Base-by-base conservation (phyloP, 2,329 filamentous ascomycete genomes). In the Ustilaginoidea virens region DNA sequence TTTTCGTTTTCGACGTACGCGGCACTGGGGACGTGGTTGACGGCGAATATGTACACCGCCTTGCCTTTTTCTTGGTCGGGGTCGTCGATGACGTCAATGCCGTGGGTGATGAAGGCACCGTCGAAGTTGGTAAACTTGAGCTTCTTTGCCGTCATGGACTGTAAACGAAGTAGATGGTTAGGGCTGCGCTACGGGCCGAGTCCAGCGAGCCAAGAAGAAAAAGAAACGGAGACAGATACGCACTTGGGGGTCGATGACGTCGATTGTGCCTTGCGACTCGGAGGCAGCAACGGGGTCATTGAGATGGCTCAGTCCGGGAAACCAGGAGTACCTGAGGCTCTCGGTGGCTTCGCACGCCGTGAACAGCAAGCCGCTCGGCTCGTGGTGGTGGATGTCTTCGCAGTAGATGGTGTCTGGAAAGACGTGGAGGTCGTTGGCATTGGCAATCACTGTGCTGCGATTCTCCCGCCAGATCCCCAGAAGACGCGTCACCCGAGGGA, bases 301-400 rank as follows among this genome's bases (percentile, higher is more conserved):
- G 14, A 66, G 54, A 36, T 45, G 51, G 5, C 30, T 53, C 16
- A 65, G 43, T 0, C 55, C 53, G 7, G 63, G 71, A 35, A 69
- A 73, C 66, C 66, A 73, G 3, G 43, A 39, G 24, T 59, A 60
- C 0, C 68, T 51, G 0, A 48, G 48, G 0, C 42, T 38, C 4
- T 44, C 38, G 1, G 48, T 42, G 20, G 62, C 63, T 25, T 69
- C 60, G 36, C 70, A 76, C 0, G 69, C 68, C 0, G 66, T 61
- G 39, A 71, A 75, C 1, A 76, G 44, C 6, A 58, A 33, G 0
- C 59, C 53, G 11, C 58, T 62, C 0, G 56, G 44, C 2, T 42
- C 41, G 35, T 74, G 61, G 31, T 69, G 58, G 39, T 75, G 69
- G 4, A 76, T 27, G 35, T 76, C 71, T 38, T 76, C 72, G 40